Evolutionary conservation across 306 rosid genomes (phyloP), one percentile per base, ranked within the genome.

Genomic region (Amphicarpaea edgeworthii): DNA sequence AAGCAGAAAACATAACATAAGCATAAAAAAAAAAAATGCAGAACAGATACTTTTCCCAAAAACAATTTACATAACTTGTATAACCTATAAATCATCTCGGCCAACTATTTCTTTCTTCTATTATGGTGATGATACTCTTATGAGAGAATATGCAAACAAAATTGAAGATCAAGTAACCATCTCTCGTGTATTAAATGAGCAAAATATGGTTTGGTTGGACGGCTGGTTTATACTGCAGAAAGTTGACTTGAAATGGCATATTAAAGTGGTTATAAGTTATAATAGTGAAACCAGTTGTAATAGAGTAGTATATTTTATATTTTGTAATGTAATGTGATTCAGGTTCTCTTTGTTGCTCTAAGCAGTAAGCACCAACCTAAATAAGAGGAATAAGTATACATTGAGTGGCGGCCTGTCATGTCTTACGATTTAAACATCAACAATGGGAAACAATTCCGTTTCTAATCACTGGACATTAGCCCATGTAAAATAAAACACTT

Each of bases 261-360:
- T 3, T n/a, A n/a, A n/a, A 41, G 3, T 19, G 24, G 12, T 7
- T 23, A 43, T 20, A 41, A 41, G 32, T 17, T 37, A 65, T 17
- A 19, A 41, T 21, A 42, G 38, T 66, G 20, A 41, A 66, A 67
- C 20, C 26, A 65, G 38, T 66, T 21, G 14, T 5, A 23, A 68
- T 23, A 45, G 8, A 24, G 6, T 11, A 12, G 34, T 3, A 32
- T 54, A 20, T 20, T 54, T 59, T 38, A 62, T 38, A 82, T 74
- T 7, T 3, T 23, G 12, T 45, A 24, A n/a, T 5, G 32, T 28
- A 28, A n/a, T 57, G 65, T 28, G 87, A 80, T 75, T 82, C 88
- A 63, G 49, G 16, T 79, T 85, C 94, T 80, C 88, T 85, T 74
- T 82, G 85, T 76, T 69, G 87, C 83, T 67, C 83, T 2, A 81